A percentile compares a stretch with the other conserved stretches of the same genome.
These are phyloP conservation scores for Parascedosporium putredinis DNA, from an alignment of 2,329 filamentous ascomycete genomes.

Conservation along the genomic window DNA sequence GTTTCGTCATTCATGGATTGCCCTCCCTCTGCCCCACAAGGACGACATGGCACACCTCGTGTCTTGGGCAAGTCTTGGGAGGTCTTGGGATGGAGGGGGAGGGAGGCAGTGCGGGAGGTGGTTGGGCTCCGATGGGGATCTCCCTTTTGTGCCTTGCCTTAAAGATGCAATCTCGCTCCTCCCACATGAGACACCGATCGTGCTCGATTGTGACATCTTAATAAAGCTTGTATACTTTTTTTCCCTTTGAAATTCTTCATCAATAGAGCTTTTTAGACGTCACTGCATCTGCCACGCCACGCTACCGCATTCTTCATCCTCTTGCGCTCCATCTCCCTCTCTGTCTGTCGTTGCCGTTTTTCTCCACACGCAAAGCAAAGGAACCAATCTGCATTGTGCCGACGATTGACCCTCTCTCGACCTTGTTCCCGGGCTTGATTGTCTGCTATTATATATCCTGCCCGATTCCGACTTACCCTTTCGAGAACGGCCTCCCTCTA, in stretches of 20 bases:
- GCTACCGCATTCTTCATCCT: not conserved
- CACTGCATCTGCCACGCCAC: too few species aligned
- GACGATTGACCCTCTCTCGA: not conserved
- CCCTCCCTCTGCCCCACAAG: not conserved
- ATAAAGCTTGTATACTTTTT: not conserved
- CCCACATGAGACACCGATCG: constrained; percentile 2
- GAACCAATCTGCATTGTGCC: not conserved
- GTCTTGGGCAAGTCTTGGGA: too few species aligned
- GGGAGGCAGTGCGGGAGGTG: not conserved
- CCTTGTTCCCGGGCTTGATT: not conserved
- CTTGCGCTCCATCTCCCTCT: too few species aligned
- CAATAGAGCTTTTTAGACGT: too few species aligned
- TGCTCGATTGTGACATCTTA: constrained; percentile 1
- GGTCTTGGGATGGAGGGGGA: too few species aligned
- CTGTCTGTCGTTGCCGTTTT: too few species aligned
- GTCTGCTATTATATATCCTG: constrained; percentile 2
- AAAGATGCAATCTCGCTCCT: constrained; percentile 1
- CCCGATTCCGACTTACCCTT: not conserved
- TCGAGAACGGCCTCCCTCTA: not conserved
- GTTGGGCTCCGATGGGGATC: not conserved
- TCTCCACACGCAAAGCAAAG: too few species aligned
- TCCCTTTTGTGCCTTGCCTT: not conserved
- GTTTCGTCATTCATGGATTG: not conserved
- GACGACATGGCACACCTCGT: not conserved
- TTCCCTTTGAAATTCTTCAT: too few species aligned